Base-by-base conservation (phyloP, 805 yeast genomes). In the Candida sithepensis region DNA sequence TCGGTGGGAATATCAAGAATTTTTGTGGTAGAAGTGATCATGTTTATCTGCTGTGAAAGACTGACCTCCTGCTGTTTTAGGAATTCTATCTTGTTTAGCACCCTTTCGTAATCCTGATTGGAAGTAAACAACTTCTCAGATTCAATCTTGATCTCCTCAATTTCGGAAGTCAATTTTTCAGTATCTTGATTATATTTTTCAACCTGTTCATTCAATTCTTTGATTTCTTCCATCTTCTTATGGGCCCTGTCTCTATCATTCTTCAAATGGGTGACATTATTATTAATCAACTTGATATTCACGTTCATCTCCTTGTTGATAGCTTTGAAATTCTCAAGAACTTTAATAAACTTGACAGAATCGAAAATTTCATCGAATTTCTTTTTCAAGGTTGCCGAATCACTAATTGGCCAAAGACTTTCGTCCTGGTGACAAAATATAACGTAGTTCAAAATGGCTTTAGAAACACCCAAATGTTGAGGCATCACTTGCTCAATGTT, bases 391-490 rank as follows among this genome's bases (percentile, higher is more conserved):
- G 77, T 77, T 2, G 96, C 75, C 1, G 99, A 95, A 65, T 94
- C 99, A 56, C 91, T 80, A 42, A 94, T 72, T 1, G 99, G 99
- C 99, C 99, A 94, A 24, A 89, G 67, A 57, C 92, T 84, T 50
- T 94, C 99, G 60, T 94, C 99, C 64, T 94, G 99, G 61, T 94
- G 99, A 60, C 99, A 92, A 67, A 94, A 94, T 1, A 92, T 84
- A 38, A 94, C 99, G 63, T 89, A 88, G 55, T 92, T 96, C 44
- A 94, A 68, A 46, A 94, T 81, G 0, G 98, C 87, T 49, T 81
- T 79, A 0, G 96, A 86, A 1, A 91, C 96, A 5, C 99, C 99
- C 47, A 94, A 71, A 52, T 82, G 83, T 21, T 76, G 73, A 1
- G 98, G 97, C 34, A 94, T 83, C 46, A 85, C 85, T 4, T 75